A percentile compares a stretch with the other conserved stretches of the same genome.
Evolutionary conservation across 805 yeast species (phyloP).

Genomic region (Zygoascus flipseniorum): DNA sequence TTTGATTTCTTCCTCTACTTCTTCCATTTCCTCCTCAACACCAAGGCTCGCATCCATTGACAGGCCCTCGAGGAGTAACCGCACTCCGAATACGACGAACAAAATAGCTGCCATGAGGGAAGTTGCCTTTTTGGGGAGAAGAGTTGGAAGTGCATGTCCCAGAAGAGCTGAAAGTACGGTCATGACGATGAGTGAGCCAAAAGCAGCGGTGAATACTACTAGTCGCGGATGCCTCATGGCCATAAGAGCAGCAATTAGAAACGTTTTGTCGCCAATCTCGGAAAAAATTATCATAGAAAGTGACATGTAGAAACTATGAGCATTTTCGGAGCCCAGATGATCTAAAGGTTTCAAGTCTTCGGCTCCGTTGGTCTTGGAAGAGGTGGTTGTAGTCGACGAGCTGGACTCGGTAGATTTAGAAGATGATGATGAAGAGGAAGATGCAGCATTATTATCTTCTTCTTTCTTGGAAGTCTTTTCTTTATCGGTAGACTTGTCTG

Average conservation of each 20-base stretch:
- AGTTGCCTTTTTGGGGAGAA: conserved; percentile 72
- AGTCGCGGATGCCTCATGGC: conserved; percentile 86
- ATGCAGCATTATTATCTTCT: neutral
- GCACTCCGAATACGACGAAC: conserved; percentile 75
- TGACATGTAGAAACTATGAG: conserved; percentile 64
- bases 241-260: conserved; percentile 93
- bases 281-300: conserved; percentile 88
- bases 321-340: neutral
- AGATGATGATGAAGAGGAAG: neutral
- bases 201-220: conserved; percentile 84
- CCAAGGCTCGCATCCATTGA: conserved; percentile 71
- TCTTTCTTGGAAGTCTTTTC: neutral
- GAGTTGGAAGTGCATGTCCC: conserved; percentile 83
- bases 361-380: neutral
- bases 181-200: conserved; percentile 79
- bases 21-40: conserved; percentile 91
- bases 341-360: neutral
- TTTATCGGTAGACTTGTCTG: conserved; percentile 4
- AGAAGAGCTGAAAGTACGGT: conserved; percentile 82
- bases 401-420: neutral
- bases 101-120: conserved; percentile 73
- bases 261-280: conserved; percentile 96
- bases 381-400: neutral
- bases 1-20: conserved; percentile 90
- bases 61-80: conserved; percentile 70